Evolutionary conservation across 768 basidiomycete genomes (phyloP), one percentile per base, ranked within the genome.

Genomic region (Royoungia palumana): DNA sequence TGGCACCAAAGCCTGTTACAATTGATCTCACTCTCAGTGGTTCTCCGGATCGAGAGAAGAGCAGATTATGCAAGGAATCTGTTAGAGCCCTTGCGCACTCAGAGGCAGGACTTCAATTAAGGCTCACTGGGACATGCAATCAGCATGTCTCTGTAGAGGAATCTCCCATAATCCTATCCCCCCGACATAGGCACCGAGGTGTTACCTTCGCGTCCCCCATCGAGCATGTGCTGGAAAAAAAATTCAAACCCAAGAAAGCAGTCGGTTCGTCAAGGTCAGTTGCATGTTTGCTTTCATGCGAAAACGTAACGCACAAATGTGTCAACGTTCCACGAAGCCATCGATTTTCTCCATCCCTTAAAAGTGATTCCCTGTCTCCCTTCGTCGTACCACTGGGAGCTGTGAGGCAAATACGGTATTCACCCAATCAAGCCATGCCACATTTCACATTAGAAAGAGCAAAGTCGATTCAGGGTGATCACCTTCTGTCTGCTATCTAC

Each of bases 11-110:
- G 36, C 50, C 53, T 19, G 55, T 66, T 8, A 75, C 70, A 36
- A 72, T 78, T 48, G 78, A 81, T 59, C 66, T 79, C 46, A 78
- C 74, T n/a, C 51, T 59, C 17, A 68, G 72, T 36, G 48, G 47
- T 4, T 51, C 64, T 22, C 68, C 67, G 10, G 49, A 41, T 24
- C 57, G 40, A 36, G 50, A 39, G 39, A 44, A 44, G 17, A 36
- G 10, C n/a, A 21, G 16, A 12, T 6, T 12, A 17, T 44, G 40
- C 25, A 35, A 47, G 41, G 13, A 25, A 8, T 32, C 43, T 13
- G 10, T 21, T 7, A 32, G 14, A n/a, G 20, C 27, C 16, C 17
- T 22, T 35, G 7, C 35, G 20, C 19, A 13, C 42, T 27, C 49
- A 25, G 47, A 34, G 21, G 19, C 28, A 11, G 21, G 20, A 9